These are phyloP conservation scores for Boletus smithii DNA, from an alignment of 1,284 basidiomycete genomes.

Conservation along the genomic window DNA sequence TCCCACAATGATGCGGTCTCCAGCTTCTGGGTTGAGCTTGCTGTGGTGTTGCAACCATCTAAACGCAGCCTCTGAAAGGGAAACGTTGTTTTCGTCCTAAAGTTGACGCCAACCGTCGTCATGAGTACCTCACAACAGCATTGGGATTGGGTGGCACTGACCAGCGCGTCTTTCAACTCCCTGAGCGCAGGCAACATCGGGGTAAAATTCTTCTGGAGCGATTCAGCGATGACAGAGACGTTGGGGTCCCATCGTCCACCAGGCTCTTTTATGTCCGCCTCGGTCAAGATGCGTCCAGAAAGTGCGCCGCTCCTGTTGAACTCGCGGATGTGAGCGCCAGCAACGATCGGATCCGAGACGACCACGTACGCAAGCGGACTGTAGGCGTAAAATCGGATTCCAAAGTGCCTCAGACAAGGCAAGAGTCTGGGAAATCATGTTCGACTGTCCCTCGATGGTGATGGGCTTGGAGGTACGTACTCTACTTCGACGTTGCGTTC, in stretches of 20 bases:
- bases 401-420: slow-evolving; percentile 45
- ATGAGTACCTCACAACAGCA: too few species aligned
- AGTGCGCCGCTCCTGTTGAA: slow-evolving; percentile 13
- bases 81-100: slow-evolving; percentile 15
- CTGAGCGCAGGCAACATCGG: slow-evolving; percentile 16
- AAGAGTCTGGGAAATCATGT: slow-evolving; percentile 29
- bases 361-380: slow-evolving; percentile 46
- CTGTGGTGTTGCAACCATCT: slow-evolving; percentile 38
- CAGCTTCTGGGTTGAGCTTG: slow-evolving; percentile 17
- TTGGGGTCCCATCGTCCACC: slow-evolving; percentile 17
- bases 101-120: background rate
- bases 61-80: slow-evolving; percentile 24
- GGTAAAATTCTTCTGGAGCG: slow-evolving; percentile 1
- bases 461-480: slow-evolving; percentile 10
- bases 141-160: too few species aligned
- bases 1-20: slow-evolving; percentile 34
- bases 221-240: background rate
- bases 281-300: slow-evolving; percentile 10
- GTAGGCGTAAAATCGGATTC: slow-evolving; percentile 46
- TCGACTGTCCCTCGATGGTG: background rate
- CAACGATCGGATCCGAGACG: background rate
- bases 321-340: too few species aligned
- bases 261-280: slow-evolving; percentile 5
- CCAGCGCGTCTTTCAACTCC: slow-evolving; percentile 16
- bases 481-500: slow-evolving; percentile 44